These are phyloP conservation scores for Boletellus deceptivus DNA, from an alignment of 1,284 basidiomycete genomes.

Conservation along the genomic window DNA sequence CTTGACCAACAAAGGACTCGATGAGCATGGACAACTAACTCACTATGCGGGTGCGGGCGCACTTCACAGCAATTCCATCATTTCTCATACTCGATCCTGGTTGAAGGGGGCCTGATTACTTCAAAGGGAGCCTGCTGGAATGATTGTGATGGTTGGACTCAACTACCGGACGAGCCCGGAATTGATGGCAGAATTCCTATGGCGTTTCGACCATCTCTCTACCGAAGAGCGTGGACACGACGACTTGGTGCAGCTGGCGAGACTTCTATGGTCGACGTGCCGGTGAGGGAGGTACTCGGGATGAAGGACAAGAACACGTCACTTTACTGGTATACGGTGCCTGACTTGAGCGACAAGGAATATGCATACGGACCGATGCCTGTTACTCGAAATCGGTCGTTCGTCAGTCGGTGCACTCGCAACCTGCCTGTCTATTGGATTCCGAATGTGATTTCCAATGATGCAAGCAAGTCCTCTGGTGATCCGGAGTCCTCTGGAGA, in stretches of 20 bases:
- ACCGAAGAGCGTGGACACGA: not conserved
- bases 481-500: not conserved
- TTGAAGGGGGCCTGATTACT: not conserved
- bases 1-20: not conserved
- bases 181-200: not conserved
- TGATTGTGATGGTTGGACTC: slow-evolving; percentile 18
- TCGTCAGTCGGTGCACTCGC: slow-evolving; percentile 13
- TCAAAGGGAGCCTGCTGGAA: slow-evolving; percentile 23
- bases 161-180: not conserved
- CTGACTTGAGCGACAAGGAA: not conserved
- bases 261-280: not conserved
- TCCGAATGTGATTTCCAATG: not conserved
- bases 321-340: slow-evolving; percentile 1
- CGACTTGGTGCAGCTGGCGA: not conserved
- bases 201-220: not conserved
- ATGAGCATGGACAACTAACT: not conserved
- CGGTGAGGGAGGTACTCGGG: not conserved
- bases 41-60: slow-evolving; percentile 12
- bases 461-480: no score
- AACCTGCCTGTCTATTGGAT: slow-evolving; percentile 7
- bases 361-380: not conserved
- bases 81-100: slow-evolving; percentile 14
- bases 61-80: slow-evolving; percentile 13
- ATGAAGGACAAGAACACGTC: not conserved
- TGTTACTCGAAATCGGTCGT: not conserved